Percentiles rank a stretch among this genome's conserved stretches.
These are phyloP conservation scores for Suaeda aralocaspica DNA, from an alignment of 148 eudicot species.

Conservation along the genomic window DNA sequence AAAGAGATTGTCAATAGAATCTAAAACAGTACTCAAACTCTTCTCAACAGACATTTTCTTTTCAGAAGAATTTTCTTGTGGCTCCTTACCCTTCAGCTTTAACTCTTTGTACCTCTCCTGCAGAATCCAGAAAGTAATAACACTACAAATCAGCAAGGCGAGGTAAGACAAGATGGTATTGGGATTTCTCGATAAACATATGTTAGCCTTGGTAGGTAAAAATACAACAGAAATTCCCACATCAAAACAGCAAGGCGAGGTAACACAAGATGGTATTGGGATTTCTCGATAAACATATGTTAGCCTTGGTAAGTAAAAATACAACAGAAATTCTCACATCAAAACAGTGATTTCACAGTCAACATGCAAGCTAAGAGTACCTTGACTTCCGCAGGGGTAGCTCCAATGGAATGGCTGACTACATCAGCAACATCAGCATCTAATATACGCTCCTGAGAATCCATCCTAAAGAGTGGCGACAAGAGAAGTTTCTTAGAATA, in stretches of 20 bases:
- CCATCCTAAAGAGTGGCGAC: conserved; percentile 47
- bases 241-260: conserved; percentile 1
- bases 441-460: conserved; percentile 57
- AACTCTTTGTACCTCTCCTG: conserved; percentile 71
- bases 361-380: conserved; percentile 28
- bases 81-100: conserved; percentile 39
- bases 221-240: not conserved
- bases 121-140: conserved; percentile 20
- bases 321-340: not conserved
- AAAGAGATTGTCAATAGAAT: conserved; percentile 85
- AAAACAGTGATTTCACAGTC: not conserved
- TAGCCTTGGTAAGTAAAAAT: not conserved
- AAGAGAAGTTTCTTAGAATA: not conserved
- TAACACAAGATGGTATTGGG: not conserved
- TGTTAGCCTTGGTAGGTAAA: not conserved
- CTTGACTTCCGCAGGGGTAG: conserved; percentile 59
- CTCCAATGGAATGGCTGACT: conserved; percentile 61
- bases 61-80: conserved; percentile 23
- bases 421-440: conserved; percentile 54
- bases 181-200: not conserved
- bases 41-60: conserved; percentile 43
- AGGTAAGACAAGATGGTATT: not conserved
- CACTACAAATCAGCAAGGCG: conserved; percentile 3
- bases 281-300: not conserved
- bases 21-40: conserved; percentile 68